These are phyloP conservation scores for Puccinia hordei DNA, from an alignment of 1,284 basidiomycete genomes.

Conservation along the genomic window DNA sequence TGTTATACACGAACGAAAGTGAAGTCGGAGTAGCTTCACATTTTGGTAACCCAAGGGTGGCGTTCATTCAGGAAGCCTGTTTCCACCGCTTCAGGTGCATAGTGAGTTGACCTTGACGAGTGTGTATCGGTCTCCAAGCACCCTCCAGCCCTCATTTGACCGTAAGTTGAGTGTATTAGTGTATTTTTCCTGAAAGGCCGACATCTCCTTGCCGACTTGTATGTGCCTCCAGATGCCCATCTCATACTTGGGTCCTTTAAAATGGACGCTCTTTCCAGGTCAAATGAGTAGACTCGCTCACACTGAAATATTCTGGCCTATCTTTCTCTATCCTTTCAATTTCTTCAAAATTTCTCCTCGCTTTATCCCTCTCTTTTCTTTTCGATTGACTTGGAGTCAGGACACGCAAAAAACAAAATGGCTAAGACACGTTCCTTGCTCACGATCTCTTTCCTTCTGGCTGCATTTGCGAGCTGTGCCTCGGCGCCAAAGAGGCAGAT, in stretches of 20 bases:
- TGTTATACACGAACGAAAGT: too few species aligned
- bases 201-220: neutral
- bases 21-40: too few species aligned
- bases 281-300: too few species aligned
- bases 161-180: neutral
- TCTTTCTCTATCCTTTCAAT: neutral
- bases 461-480: neutral
- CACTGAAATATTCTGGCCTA: too few species aligned
- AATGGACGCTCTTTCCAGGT: too few species aligned
- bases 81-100: too few species aligned
- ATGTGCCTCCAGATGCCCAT: neutral
- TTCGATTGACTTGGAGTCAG: neutral
- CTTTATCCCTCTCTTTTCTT: neutral
- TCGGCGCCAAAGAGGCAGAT: neutral
- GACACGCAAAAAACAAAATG: too few species aligned
- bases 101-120: too few species aligned
- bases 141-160: neutral
- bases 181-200: neutral
- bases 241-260: too few species aligned
- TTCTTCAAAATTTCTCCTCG: neutral
- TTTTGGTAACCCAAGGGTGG: too few species aligned
- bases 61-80: too few species aligned
- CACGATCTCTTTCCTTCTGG: neutral
- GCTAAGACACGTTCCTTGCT: neutral
- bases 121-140: conserved; percentile 1